A percentile compares a stretch with the other conserved stretches of the same genome.
These are phyloP conservation scores for Sistotremastrum niveocremeum DNA, from an alignment of 768 basidiomycete species.

Conservation along the genomic window DNA sequence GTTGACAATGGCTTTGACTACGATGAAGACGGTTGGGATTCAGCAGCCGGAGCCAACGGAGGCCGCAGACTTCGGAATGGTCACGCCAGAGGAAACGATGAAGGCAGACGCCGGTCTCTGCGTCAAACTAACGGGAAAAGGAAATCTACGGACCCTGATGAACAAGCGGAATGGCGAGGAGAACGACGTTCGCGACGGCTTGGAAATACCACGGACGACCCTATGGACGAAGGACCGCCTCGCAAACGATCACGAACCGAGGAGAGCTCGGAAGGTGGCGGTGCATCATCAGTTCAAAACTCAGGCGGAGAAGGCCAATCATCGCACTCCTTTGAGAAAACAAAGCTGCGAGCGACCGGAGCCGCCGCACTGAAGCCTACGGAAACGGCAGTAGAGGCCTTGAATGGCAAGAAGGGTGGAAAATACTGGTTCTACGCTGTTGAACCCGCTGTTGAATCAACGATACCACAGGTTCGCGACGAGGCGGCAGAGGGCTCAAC, in stretches of 20 bases:
- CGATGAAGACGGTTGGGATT: conserved; percentile 24
- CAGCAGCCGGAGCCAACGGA: conserved; percentile 11
- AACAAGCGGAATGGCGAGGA: conserved; percentile 51
- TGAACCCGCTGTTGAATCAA: conserved; percentile 37
- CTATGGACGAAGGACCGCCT: conserved; percentile 34
- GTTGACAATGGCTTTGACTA: conserved; percentile 35
- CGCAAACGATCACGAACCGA: conserved; percentile 67
- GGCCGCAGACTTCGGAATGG: conserved; percentile 22
- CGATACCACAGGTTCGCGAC: no score
- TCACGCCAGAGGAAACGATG: conserved; percentile 14
- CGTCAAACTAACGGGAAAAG: conserved; percentile 42
- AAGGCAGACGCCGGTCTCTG: conserved; percentile 31
- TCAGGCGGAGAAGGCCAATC: conserved; percentile 15
- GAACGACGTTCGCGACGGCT: conserved; percentile 61
- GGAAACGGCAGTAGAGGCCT: conserved; percentile 61
- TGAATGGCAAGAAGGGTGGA: conserved; percentile 72
- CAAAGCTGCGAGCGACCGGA: conserved; percentile 37
- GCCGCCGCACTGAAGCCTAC: conserved; percentile 57
- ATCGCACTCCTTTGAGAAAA: conserved; percentile 13
- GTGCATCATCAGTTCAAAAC: conserved; percentile 16
- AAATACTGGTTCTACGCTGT: conserved; percentile 86
- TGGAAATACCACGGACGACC: conserved; percentile 39
- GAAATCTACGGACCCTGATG: conserved; percentile 30
- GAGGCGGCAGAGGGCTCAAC: no score
- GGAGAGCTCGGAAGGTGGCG: conserved; percentile 40